phyloP scores from a whole-genome alignment of 345 rosid species.

The Lepidium didymum region DNA sequence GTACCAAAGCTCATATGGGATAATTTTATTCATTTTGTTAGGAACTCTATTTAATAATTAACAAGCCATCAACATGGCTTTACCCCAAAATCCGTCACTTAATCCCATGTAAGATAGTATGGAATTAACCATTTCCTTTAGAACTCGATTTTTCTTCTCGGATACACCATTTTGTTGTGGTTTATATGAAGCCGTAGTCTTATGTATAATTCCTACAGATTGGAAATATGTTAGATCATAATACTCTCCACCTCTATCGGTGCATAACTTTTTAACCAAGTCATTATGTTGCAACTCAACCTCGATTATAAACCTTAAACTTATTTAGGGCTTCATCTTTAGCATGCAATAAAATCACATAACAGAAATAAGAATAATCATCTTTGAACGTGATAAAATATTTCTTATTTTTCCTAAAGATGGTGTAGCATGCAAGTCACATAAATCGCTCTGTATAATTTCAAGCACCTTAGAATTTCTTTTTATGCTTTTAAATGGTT shows the following conservation, averaged over 20 bases:
- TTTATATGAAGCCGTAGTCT: slow-evolving; percentile 1
- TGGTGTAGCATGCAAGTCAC: background rate
- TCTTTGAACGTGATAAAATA: background rate
- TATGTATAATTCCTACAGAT: background rate
- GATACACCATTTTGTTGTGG: background rate
- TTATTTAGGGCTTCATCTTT: background rate
- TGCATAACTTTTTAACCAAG: background rate
- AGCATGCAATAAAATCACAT: background rate
- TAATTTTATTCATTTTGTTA: background rate
- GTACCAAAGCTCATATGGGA: background rate
- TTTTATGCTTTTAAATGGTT: background rate
- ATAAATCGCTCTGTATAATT: background rate
- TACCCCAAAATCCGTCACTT: background rate
- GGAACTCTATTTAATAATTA: background rate
- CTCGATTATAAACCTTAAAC: background rate
- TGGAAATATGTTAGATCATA: background rate
- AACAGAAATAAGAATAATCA: background rate
- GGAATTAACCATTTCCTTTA: slow-evolving; percentile 7
- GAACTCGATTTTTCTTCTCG: background rate
- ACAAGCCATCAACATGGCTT: background rate
- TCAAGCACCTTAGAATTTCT: background rate
- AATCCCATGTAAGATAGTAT: background rate
- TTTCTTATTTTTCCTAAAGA: background rate
- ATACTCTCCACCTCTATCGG: background rate
- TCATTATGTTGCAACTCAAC: background rate